Base-by-base conservation (phyloP, 805 yeast genomes). In the Metschnikowia picachoensis region DNA sequence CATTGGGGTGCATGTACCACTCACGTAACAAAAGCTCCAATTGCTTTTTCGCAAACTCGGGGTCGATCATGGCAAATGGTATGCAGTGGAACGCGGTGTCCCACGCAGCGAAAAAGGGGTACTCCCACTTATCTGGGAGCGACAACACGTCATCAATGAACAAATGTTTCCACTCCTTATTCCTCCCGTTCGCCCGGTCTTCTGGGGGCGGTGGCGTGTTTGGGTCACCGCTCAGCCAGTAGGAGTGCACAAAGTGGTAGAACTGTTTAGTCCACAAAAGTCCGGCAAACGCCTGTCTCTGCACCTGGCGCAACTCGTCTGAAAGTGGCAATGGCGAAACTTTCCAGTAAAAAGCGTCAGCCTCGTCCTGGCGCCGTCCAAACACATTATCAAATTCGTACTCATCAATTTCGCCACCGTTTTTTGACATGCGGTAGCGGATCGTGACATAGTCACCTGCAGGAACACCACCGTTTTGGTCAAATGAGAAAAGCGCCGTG, bases 1-100 rank as follows among this genome's bases (percentile, higher is more conserved):
- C 97, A 63, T 90, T 90, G 38, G 97, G 97, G 62, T 92, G 96
- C 95, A 89, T 88, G 62, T 90, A 90, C 97, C 97, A 90, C 67
- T 90, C 97, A 60, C 96, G 77, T 29, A 95, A 85, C 62, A 90
- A 71, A 47, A 90, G 70, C 62, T 85, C 95, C 56, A 90, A 76
- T 68, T 90, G 97, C 57, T 80, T 83, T 65, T 90, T 90, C 31
- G 97, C 95, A 69, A 87, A 90, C 45, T 79, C 88, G 1, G 96
- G 96, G 64, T 90, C 97, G 60, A 90, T 81, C 90, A 90, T 87
- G 5, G 96, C 92, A 51, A 90, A 69, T 11, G 97, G 96, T 56
- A 90, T 79, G 58, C 96, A 87, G 67, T 90, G 97, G 80, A 90
- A 90, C 0, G 96, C 95, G 4, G 95, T 84, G 66, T 90, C 97